A percentile compares a stretch with the other conserved stretches of the same genome.
Conservation (phyloP, 2,329 filamentous ascomycete genomes). For the Fusarium sp. region DNA sequence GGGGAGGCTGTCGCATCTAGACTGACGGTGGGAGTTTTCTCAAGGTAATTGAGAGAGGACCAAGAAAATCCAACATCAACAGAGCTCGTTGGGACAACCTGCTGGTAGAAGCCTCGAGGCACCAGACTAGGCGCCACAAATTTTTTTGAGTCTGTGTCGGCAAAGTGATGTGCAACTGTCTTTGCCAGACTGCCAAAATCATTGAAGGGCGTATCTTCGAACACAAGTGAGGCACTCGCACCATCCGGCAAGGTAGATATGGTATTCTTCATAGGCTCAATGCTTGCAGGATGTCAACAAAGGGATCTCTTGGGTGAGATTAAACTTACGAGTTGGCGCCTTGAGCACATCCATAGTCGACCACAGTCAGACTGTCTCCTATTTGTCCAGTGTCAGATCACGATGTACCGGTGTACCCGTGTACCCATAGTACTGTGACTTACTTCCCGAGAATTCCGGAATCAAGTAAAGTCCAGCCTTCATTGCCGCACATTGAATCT, state of each 20-base stretch:
- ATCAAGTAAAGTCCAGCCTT: conserved; percentile 3
- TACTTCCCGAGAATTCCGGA: neutral
- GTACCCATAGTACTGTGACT: neutral
- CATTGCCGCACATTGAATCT: conserved; percentile 10
- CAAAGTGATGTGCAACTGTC: conserved; percentile 2
- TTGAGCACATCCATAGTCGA: conserved; percentile 17
- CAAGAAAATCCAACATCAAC: conserved; percentile 6
- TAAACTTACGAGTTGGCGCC: conserved; percentile 3
- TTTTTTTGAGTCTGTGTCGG: fast-evolving
- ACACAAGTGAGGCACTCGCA: neutral
- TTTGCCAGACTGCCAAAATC: conserved; percentile 23
- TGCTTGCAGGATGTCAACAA: neutral
- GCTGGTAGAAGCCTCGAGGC: conserved; percentile 10
- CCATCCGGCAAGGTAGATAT: neutral
- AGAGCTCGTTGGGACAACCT: neutral
- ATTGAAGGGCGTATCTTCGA: conserved; percentile 15
- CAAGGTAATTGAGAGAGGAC: conserved; percentile 20
- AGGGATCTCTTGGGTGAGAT: fast-evolving
- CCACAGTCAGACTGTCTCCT: neutral
- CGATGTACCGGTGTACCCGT: no score
- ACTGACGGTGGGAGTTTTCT: neutral
- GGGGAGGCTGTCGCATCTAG: conserved; percentile 15
- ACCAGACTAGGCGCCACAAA: conserved; percentile 3
- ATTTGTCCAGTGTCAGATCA: no score
- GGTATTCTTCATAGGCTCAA: neutral